Evolutionary conservation across 805 yeast genomes (phyloP), one percentile per base, ranked within the genome.

Genomic region (Debaryomyces maramus): DNA sequence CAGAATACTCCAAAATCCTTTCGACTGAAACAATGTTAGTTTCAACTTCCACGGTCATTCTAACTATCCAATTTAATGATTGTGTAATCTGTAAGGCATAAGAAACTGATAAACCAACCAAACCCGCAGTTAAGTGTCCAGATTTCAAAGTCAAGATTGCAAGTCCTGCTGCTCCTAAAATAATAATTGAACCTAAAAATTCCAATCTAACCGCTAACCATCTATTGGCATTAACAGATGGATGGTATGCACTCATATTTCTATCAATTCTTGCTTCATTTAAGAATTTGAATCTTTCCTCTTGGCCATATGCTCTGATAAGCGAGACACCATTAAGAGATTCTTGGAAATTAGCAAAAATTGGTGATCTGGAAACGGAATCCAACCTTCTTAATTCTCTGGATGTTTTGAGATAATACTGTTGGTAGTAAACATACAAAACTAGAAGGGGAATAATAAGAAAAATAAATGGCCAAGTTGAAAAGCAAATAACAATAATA

Each of bases 21-120:
- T 91, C 99, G 32, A 95, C 97, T 14, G 96, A 86, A 27, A 93
- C 99, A 67, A 93, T 90, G 63, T 89, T 91, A 9, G 97, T 89
- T 64, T 93, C 99, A 33, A 93, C 96, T 53, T 93, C 99, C 32
- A 93, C 99, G 0, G 97, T 88, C 98, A 90, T 91, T 67, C 99
- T 79, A 21, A 93, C 98, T 64, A 93, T 88, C 97, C 97, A 91
- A 63, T 89, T 91, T 64, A 93, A 76, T 0, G 96, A 77, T 64
- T 89, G 96, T 0, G 99, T 93, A 45, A 90, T 78, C 62, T 88
- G 96, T 47, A 93, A 73, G 2, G 99, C 91, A 64, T 93, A 95
- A 34, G 95, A 85, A 52, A 93, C 85, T 16, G 96, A 84, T 53
- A 93, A 73, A 73, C 99, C 99, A 55, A 90, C 90, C 57, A 87